A percentile compares a stretch with the other conserved stretches of the same genome.
Conservation (phyloP, 129 eudicot genomes). For the Sambucus nigra region DNA sequence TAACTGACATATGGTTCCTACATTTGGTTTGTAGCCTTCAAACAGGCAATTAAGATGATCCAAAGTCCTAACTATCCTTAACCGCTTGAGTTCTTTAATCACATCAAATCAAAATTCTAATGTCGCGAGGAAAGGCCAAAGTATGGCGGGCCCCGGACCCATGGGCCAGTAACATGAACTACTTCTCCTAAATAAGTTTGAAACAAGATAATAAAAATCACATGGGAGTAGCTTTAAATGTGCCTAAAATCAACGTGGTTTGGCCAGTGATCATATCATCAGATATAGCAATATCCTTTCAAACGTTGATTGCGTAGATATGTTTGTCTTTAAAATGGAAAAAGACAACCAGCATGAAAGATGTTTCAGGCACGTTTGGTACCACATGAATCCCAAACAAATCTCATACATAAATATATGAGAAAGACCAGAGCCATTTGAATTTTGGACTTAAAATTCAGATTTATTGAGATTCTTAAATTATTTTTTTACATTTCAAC, state of each 20-base stretch:
- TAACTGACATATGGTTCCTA: not conserved
- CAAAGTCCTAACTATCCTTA: not conserved
- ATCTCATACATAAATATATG: too few species aligned
- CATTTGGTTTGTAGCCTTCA: too few species aligned
- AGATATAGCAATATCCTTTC: not conserved
- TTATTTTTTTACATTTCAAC: too few species aligned
- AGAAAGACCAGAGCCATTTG: too few species aligned
- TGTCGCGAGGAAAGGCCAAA: not conserved
- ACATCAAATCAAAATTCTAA: not conserved
- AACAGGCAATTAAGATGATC: not conserved
- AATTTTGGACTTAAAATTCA: too few species aligned
- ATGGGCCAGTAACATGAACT: not conserved
- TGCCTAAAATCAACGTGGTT: not conserved
- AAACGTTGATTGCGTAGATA: not conserved
- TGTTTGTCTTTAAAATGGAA: not conserved
- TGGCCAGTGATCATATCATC: constrained; percentile 4
- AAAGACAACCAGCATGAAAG: not conserved
- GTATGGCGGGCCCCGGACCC: not conserved
- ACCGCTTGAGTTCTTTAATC: not conserved
- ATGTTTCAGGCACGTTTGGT: not conserved
- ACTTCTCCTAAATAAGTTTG: not conserved
- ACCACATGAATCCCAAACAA: too few species aligned
- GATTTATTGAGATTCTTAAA: too few species aligned
- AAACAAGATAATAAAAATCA: not conserved
- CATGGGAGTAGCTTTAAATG: not conserved